These are phyloP conservation scores for Stagonosporopsis chrysanthemi DNA, from an alignment of 2,329 filamentous ascomycete genomes.

Conservation along the genomic window DNA sequence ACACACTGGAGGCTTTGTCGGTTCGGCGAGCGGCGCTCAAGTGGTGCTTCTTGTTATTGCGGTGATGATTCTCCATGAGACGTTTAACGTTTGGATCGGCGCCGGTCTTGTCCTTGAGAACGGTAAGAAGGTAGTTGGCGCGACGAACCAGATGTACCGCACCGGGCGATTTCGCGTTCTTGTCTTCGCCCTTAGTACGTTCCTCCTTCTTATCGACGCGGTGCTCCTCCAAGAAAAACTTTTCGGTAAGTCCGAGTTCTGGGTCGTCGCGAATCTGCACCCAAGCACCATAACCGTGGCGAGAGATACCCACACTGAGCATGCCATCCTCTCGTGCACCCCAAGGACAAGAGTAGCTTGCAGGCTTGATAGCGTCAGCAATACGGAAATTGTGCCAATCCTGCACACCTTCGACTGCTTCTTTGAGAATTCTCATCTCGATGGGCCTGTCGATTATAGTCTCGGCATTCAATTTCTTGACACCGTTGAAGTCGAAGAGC, in stretches of 20 bases:
- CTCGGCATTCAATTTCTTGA: slow-evolving; percentile 95
- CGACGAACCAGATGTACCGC: slow-evolving; percentile 95
- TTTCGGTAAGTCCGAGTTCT: slow-evolving; percentile 84
- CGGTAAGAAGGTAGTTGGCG: slow-evolving; percentile 93
- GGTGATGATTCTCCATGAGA: slow-evolving; percentile 89
- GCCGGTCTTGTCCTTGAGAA: slow-evolving; percentile 82
- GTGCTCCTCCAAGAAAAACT: slow-evolving; percentile 96
- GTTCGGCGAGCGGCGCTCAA: slow-evolving; percentile 64
- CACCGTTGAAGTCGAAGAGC: slow-evolving; percentile 89
- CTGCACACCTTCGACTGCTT: slow-evolving; percentile 68
- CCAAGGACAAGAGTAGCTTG: slow-evolving; percentile 92
- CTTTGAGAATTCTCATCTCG: slow-evolving; percentile 84
- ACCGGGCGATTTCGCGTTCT: slow-evolving; percentile 86
- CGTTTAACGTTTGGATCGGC: slow-evolving; percentile 78
- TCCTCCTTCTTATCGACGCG: slow-evolving; percentile 98
- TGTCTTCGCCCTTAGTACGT: slow-evolving; percentile 75
- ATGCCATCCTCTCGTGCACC: slow-evolving; percentile 94
- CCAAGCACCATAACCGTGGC: slow-evolving; percentile 96
- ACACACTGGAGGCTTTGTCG: slow-evolving; percentile 66
- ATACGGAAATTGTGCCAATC: slow-evolving; percentile 86
- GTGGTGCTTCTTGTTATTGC: slow-evolving; percentile 84
- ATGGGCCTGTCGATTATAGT: slow-evolving; percentile 90
- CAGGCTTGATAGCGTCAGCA: slow-evolving; percentile 88
- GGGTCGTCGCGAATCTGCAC: slow-evolving; percentile 89
- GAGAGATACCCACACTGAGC: slow-evolving; percentile 91